Evolutionary conservation across 768 basidiomycete genomes (phyloP).

Genomic region (Gloeophyllum trabeum): DNA sequence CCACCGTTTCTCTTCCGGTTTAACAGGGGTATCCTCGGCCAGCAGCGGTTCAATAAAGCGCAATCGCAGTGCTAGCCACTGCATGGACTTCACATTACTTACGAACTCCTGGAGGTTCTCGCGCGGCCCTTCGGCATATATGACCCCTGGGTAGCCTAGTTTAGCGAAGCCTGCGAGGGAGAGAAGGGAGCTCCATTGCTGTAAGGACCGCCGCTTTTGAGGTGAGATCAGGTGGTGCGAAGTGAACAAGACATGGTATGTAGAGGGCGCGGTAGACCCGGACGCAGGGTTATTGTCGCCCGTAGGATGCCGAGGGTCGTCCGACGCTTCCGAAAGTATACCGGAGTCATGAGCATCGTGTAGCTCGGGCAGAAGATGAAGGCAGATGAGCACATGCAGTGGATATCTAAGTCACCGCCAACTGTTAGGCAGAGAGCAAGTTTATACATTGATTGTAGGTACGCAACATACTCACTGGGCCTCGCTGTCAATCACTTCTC

Average conservation of each 20-base stretch:
- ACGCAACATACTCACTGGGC: constrained; percentile 16
- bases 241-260: constrained; percentile 53
- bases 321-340: too few species aligned
- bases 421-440: neutral
- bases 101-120: constrained; percentile 53
- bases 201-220: constrained; percentile 46
- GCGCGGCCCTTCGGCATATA: constrained; percentile 52
- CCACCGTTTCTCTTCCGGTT: constrained; percentile 25
- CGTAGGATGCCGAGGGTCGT: neutral
- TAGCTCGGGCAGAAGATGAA: constrained; percentile 45
- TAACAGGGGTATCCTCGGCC: constrained; percentile 1
- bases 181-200: constrained; percentile 44
- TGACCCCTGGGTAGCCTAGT: constrained; percentile 64
- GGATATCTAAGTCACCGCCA: constrained; percentile 35
- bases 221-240: constrained; percentile 66
- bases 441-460: neutral
- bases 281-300: neutral
- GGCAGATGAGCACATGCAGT: constrained; percentile 44
- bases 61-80: constrained; percentile 63
- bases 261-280: constrained; percentile 3
- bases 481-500: constrained; percentile 17
- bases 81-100: constrained; percentile 58
- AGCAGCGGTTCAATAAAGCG: constrained; percentile 43
- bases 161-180: constrained; percentile 58
- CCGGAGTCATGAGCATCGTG: constrained; percentile 23